Base-by-base conservation (phyloP, 176 grass and related monocot genomes). In the Oropetium thomaeum region DNA sequence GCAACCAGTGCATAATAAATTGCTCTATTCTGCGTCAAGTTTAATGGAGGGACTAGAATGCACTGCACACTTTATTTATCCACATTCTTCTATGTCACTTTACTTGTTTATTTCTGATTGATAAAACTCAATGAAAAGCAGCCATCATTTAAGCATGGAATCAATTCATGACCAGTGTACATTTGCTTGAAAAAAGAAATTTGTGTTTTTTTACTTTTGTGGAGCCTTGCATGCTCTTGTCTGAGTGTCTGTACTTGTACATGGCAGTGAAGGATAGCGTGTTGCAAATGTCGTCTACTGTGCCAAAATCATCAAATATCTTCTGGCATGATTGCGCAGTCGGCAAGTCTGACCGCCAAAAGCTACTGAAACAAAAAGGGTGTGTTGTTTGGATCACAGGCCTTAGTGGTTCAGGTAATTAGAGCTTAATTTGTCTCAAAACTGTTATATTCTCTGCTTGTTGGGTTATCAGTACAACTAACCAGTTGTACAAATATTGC, bases 361-460 rank as follows among this genome's bases (percentile, higher is more conserved):
- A 86, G 19, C 44, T 96, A 52, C 80, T 92, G 58, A 89, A 84
- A 67, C 92, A 92, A 44, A 96, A 96, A 83, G 92, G 92, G 0
- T 96, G 92, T 38, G 84, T 96, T 51, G 86, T 96, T 37, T 96
- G 92, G 92, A 96, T 96, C 63, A 96, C 89, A 38, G 92, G 92
- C 51, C 89, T 96, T 65, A 96, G 92, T 35, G 89, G 92, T 40
- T 92, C 92, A 85, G 92, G 92, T 89, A 74, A 75, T 15, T 71
- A 8, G 45, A 20, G 4, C 39, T 35, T 64, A 2, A 8, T 71
- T 70, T 55, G 17, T 73, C 54, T 54, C 38, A 26, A 25, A 57
- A 28, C 11, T 54, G 4, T 20, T 73, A 1, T 62, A 16, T 4
- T 64, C 31, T 44, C n/a, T 48, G 34, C 17, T 34, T 73, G 1